Conservation (phyloP, 2,329 filamentous ascomycete species). For the Raffaelea deltoideospora region DNA sequence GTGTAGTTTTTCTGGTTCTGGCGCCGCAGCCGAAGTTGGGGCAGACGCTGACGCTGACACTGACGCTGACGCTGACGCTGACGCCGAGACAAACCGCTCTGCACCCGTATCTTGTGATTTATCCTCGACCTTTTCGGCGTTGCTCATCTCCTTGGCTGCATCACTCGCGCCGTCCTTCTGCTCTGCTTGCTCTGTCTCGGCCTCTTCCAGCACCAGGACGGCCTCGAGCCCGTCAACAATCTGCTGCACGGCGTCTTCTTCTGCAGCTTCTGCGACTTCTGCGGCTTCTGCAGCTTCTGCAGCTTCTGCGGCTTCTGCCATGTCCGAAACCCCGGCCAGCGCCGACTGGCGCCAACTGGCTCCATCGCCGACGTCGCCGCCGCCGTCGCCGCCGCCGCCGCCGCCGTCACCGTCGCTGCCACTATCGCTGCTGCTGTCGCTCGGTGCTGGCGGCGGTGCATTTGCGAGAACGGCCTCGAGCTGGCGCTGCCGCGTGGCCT, state of each 20-base stretch:
- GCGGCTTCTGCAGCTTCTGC: not conserved
- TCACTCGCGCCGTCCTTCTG: not conserved
- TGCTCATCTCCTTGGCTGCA: no score
- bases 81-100: no score
- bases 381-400: not conserved
- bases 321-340: not conserved
- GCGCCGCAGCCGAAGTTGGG: no score
- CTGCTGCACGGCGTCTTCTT: constrained; percentile 7
- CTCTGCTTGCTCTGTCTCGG: not conserved
- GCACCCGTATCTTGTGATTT: no score
- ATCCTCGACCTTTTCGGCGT: no score
- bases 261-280: constrained; percentile 1
- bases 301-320: not conserved
- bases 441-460: constrained; percentile 13
- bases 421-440: no score
- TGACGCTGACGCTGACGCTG: no score
- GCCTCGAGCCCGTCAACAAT: constrained; percentile 7
- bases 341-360: no score
- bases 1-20: no score
- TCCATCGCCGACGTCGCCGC: no score
- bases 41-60: no score
- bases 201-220: constrained; percentile 3
- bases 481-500: constrained; percentile 33
- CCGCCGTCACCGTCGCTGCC: not conserved
- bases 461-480: constrained; percentile 22